Conservation (phyloP, 2,329 filamentous ascomycete species). For the Apiospora pterosperma region DNA sequence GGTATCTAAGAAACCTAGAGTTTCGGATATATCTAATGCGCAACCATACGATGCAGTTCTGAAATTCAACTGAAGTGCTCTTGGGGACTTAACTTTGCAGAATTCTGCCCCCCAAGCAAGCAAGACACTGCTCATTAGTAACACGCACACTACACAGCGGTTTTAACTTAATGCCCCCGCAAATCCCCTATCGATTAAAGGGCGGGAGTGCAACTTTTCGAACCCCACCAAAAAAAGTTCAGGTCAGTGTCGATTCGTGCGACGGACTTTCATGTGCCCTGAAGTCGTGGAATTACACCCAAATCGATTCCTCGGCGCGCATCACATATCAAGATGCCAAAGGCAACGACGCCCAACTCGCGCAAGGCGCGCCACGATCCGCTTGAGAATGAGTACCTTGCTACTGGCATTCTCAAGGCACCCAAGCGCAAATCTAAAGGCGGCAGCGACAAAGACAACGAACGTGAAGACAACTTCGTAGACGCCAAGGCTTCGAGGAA, state of each 20-base stretch:
- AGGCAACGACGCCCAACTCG: constrained; percentile 61
- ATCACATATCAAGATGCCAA: constrained; percentile 61
- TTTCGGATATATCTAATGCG: neutral
- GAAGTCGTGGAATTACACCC: constrained; percentile 12
- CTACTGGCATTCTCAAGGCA: constrained; percentile 66
- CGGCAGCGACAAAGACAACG: constrained; percentile 49
- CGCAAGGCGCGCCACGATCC: constrained; percentile 75
- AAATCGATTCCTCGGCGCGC: neutral
- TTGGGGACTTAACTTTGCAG: too few species aligned
- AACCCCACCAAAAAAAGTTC: constrained; percentile 3
- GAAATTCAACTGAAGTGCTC: too few species aligned
- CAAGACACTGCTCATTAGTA: too few species aligned
- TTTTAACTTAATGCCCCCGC: neutral
- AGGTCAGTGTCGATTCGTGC: neutral
- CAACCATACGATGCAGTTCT: neutral
- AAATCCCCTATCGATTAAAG: neutral
- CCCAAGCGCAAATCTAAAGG: constrained; percentile 68
- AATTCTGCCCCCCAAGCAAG: neutral
- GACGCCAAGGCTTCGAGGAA: constrained; percentile 85
- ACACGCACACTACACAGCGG: neutral
- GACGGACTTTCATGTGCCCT: neutral
- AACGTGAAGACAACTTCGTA: constrained; percentile 65
- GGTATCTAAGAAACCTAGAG: neutral
- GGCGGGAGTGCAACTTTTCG: neutral
- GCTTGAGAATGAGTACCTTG: constrained; percentile 80